Conservation (phyloP, 1,284 basidiomycete genomes). For the Sporisorium iseilematis-ciliati region DNA sequence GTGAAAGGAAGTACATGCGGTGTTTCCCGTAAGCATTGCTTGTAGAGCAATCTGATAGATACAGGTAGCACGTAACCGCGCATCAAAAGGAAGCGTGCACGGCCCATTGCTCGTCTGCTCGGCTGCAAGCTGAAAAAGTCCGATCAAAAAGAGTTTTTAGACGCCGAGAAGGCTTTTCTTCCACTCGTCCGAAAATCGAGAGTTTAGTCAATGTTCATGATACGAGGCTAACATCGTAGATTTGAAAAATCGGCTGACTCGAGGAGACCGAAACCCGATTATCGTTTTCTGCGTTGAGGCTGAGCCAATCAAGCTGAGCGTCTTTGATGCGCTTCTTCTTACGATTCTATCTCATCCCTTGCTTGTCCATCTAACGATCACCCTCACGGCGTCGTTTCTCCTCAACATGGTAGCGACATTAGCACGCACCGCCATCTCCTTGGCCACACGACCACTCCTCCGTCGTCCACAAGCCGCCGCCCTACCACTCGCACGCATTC, state of each 20-base stretch:
- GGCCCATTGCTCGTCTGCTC: no score
- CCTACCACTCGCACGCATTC: background rate
- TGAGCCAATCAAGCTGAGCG: slow-evolving; percentile 15
- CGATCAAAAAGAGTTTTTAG: background rate
- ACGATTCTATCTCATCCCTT: background rate
- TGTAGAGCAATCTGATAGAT: no score
- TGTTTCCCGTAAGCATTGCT: no score
- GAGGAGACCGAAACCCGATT: slow-evolving; percentile 12
- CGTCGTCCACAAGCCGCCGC: background rate
- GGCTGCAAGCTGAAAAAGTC: background rate
- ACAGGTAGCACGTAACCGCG: no score
- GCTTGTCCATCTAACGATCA: background rate
- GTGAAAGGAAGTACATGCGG: no score
- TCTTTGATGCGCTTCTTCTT: background rate
- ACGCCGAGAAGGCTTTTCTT: slow-evolving; percentile 5
- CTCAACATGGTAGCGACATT: slow-evolving; percentile 6
- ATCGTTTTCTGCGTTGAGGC: background rate
- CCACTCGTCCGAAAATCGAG: slow-evolving; percentile 17
- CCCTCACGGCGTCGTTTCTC: background rate
- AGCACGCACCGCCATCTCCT: background rate
- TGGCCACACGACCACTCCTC: background rate
- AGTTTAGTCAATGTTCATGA: no score
- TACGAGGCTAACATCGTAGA: no score
- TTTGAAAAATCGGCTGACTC: background rate
- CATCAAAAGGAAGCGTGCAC: no score